Conservation (phyloP, 805 yeast species). For the Starmerella sirachaensis region DNA sequence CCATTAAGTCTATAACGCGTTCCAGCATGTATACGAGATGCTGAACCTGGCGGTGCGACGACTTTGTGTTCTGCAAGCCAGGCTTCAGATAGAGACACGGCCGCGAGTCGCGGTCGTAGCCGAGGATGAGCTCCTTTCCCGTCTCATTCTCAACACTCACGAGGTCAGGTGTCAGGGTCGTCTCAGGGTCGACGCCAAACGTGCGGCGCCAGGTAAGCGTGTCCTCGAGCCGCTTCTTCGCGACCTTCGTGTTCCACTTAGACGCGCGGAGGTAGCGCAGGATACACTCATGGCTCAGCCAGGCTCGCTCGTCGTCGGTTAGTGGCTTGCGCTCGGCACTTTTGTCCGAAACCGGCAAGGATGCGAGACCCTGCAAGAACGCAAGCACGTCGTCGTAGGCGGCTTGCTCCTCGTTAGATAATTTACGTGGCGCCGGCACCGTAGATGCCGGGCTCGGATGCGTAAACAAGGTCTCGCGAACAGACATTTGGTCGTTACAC, state of each 20-base stretch:
- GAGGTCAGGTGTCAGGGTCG: slow-evolving; percentile 26
- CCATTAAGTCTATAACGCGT: slow-evolving; percentile 87
- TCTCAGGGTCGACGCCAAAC: slow-evolving; percentile 52
- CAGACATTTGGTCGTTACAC: no score
- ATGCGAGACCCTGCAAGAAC: slow-evolving; percentile 46
- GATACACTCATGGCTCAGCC: slow-evolving; percentile 89
- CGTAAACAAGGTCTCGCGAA: slow-evolving; percentile 12
- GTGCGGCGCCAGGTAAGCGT: slow-evolving; percentile 90
- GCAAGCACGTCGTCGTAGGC: slow-evolving; percentile 52
- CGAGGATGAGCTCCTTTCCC: slow-evolving; percentile 85
- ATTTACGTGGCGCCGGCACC: slow-evolving; percentile 38
- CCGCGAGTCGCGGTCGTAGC: slow-evolving; percentile 78
- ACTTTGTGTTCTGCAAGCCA: slow-evolving; percentile 90
- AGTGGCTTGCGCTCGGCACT: slow-evolving; percentile 31
- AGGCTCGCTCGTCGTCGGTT: slow-evolving; percentile 56
- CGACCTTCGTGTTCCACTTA: slow-evolving; percentile 68
- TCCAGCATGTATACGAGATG: slow-evolving; percentile 89
- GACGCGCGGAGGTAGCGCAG: slow-evolving; percentile 86
- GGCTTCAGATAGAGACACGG: slow-evolving; percentile 89
- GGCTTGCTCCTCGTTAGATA: slow-evolving; percentile 43
- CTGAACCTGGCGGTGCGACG: slow-evolving; percentile 85
- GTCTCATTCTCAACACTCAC: slow-evolving; percentile 62
- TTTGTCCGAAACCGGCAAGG: slow-evolving; percentile 36
- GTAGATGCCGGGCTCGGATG: slow-evolving; percentile 39
- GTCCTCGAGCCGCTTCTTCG: slow-evolving; percentile 59